These are phyloP conservation scores for Chaetomiaceae sp. DNA, from an alignment of 2,329 filamentous ascomycete species.

Conservation along the genomic window DNA sequence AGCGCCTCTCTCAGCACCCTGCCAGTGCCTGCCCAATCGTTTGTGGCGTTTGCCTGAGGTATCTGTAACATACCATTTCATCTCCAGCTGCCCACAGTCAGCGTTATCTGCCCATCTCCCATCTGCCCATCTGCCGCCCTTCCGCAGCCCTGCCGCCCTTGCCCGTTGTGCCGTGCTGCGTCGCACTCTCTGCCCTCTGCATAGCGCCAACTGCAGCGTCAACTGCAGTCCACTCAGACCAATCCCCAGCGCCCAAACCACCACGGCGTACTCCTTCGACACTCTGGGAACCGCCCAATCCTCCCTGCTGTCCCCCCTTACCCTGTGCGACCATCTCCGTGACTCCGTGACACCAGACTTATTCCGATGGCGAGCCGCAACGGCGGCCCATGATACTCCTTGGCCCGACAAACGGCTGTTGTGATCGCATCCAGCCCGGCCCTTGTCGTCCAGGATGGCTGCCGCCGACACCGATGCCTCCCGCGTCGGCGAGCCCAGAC, in stretches of 20 bases:
- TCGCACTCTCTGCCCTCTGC: background rate
- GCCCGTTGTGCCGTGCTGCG: background rate
- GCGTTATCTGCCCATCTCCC: too few relatives aligned
- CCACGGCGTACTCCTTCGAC: too few relatives aligned
- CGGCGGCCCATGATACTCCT: constrained; percentile 17
- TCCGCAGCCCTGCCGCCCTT: background rate
- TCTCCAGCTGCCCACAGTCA: too few relatives aligned
- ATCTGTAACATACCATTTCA: too few relatives aligned
- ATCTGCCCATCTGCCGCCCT: constrained; percentile 8
- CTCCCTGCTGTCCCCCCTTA: background rate
- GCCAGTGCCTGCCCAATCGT: too few relatives aligned
- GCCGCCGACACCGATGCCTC: constrained; percentile 5
- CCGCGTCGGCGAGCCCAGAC: constrained; percentile 18
- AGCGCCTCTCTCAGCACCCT: too few relatives aligned
- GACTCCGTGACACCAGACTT: constrained; percentile 3
- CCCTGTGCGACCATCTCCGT: background rate
- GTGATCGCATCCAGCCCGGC: constrained; percentile 11
- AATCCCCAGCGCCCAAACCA: background rate
- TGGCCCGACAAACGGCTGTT: constrained; percentile 12
- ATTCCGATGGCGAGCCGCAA: constrained; percentile 17
- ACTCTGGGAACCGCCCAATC: background rate
- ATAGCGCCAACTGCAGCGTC: background rate
- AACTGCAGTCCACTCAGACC: constrained; percentile 5
- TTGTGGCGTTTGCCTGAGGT: too few relatives aligned
- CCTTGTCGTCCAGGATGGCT: constrained; percentile 20